Conservation (phyloP, 2,329 filamentous ascomycete genomes). For the Parasarocladium wereldwijsianum region DNA sequence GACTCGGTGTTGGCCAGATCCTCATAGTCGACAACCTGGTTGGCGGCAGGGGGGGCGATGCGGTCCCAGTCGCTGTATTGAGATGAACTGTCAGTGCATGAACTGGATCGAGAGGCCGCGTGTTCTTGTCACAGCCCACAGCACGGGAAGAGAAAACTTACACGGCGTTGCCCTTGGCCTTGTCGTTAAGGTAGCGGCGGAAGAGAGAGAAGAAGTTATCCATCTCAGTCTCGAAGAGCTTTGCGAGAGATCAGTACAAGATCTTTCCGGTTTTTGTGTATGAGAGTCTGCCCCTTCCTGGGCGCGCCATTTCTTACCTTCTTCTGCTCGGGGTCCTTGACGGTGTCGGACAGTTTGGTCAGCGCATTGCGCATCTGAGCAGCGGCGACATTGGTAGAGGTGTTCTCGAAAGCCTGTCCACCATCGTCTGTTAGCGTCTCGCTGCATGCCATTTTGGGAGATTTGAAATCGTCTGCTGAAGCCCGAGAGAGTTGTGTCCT, state of each 20-base stretch:
- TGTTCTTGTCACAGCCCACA: no score
- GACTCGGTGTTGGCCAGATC: slow-evolving; percentile 80
- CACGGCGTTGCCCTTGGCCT: slow-evolving; percentile 91
- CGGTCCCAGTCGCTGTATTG: slow-evolving; percentile 86
- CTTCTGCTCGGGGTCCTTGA: slow-evolving; percentile 66
- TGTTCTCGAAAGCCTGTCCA: slow-evolving; percentile 90
- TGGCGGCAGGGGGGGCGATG: slow-evolving; percentile 82
- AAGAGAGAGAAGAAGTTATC: slow-evolving; percentile 99
- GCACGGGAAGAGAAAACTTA: slow-evolving; percentile 25
- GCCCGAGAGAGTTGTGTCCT: no score
- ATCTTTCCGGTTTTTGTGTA: not conserved
- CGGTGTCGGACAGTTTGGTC: slow-evolving; percentile 81
- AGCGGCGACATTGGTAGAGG: slow-evolving; percentile 91
- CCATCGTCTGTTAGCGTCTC: slow-evolving; percentile 14
- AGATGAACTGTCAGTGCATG: no score
- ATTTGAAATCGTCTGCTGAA: no score
- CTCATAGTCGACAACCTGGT: slow-evolving; percentile 91
- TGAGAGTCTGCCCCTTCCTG: no score
- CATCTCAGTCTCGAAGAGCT: slow-evolving; percentile 98
- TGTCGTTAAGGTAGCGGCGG: slow-evolving; percentile 95
- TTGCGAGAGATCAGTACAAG: slow-evolving; percentile 4
- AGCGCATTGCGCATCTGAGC: slow-evolving; percentile 98
- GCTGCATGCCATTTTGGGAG: no score
- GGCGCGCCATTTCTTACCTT: slow-evolving; percentile 45
- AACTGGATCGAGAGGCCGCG: no score